phyloP scores from a whole-genome alignment of 140 eudicot genomes.

The Oenanthe javanica region DNA sequence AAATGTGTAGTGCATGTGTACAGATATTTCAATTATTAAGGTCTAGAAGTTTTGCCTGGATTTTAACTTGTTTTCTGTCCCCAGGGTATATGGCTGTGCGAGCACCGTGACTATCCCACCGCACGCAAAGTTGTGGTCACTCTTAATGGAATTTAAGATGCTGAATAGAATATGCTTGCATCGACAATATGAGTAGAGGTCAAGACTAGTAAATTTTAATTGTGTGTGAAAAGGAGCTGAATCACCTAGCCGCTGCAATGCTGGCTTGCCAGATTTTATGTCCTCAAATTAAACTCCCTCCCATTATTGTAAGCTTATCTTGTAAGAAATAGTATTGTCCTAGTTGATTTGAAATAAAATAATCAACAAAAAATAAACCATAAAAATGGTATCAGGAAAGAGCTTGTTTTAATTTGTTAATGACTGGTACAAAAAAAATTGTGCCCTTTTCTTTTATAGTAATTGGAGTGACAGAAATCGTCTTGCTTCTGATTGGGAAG shows the following conservation, averaged over 20 bases:
- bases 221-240: neutral
- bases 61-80: neutral
- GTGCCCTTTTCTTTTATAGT: no score
- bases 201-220: neutral
- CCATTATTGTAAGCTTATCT: neutral
- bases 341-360: no score
- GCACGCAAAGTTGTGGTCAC: conserved; percentile 87
- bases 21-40: neutral
- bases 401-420: no score
- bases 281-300: neutral
- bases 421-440: no score
- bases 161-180: neutral
- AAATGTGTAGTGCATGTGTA: neutral
- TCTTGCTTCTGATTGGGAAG: no score
- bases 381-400: neutral
- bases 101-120: conserved; percentile 87
- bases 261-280: neutral
- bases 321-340: no score
- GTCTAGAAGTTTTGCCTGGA: neutral
- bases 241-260: neutral
- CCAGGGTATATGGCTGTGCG: conserved; percentile 99
- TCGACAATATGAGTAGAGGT: neutral
- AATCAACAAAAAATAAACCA: neutral
- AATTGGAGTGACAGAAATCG: no score
- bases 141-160: conserved; percentile 67